Evolutionary conservation across 768 basidiomycete genomes (phyloP).

Genomic region (Suillus brevipes): DNA sequence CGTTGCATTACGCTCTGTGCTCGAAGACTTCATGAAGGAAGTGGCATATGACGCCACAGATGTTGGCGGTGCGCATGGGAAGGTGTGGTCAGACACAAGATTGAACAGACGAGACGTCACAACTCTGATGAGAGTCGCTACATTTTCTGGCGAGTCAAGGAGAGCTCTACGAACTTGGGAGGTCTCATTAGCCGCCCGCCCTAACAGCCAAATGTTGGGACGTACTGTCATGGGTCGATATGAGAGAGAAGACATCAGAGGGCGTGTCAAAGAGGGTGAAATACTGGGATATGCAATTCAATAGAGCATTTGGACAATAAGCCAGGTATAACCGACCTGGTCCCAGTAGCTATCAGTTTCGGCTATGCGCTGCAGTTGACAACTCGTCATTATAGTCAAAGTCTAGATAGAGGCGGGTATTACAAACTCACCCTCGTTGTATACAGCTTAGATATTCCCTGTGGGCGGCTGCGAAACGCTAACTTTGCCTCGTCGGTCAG

Average conservation of each 20-base stretch:
- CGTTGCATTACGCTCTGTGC: conserved; percentile 63
- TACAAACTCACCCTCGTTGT: conserved; percentile 61
- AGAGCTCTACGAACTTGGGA: conserved; percentile 77
- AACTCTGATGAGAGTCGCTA: conserved; percentile 77
- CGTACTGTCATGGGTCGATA: conserved; percentile 83
- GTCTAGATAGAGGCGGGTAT: background rate
- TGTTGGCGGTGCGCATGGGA: conserved; percentile 54
- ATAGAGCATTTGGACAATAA: background rate
- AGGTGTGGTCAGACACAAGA: conserved; percentile 77
- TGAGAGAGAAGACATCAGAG: conserved; percentile 88
- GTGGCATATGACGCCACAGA: conserved; percentile 68
- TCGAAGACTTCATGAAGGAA: conserved; percentile 64
- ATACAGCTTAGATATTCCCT: conserved; percentile 76
- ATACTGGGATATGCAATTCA: conserved; percentile 49
- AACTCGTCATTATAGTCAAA: conserved; percentile 8
- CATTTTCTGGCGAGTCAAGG: conserved; percentile 80
- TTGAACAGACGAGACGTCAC: conserved; percentile 70
- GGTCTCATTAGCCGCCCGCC: conserved; percentile 11
- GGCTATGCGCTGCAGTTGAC: conserved; percentile 60
- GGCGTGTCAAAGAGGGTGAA: conserved; percentile 84
- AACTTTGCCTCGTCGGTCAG: conserved; percentile 88
- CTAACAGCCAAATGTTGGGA: conserved; percentile 15
- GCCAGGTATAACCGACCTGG: conserved; percentile 53
- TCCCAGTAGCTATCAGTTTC: conserved; percentile 85
- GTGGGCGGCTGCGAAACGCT: conserved; percentile 79